Evolutionary conservation across 371 early-diverging fungal species (phyloP), one percentile per base, ranked within the genome.

Genomic region (Fennellomyces sp.): DNA sequence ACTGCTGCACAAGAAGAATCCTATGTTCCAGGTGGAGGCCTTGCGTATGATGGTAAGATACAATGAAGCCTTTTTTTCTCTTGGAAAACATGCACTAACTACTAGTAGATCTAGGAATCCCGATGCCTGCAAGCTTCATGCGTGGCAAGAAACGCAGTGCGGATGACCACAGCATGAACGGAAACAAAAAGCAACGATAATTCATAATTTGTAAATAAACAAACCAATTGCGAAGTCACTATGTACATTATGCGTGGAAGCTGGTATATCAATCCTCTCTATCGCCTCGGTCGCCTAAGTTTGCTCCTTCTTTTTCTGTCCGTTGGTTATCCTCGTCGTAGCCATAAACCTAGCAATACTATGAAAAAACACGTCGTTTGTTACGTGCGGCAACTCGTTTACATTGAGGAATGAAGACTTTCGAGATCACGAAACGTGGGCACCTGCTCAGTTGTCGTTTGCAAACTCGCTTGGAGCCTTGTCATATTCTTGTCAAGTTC

Each of bases 371-470:
- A 33, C 38, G 21, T n/a, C n/a, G n/a, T n/a, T n/a, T n/a, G 0
- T 21, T 49, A 27, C 47, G 23, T 25, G 35, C 15, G 0, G 12
- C 5, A n/a, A 27, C n/a, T 42, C 12, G 29, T 4, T 61, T 66
- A 73, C 73, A 73, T 50, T 55, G 73, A 64, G 8, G 67, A 53
- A 47, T 73, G 73, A 23, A 69, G 42, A 3, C 57, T 47, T n/a
- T 59, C 49, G 53, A 73, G 33, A 41, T 69, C 59, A 10, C 65
- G 56, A 41, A 73, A 60, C 17, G 60, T 23, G 6, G 66, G 69
- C 1, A 61, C 45, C 41, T 68, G 69, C 28, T 63, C 61, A 25
- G 56, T 23, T 10, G 69, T 69, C 0, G 29, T 56, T 62, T 66
- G 53, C 7, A 73, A 12, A 41, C 64, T 66, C 8, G 41, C 29